These are phyloP conservation scores for Protomyces inouyei DNA, from an alignment of 1,139 yeast genomes.

Conservation along the genomic window DNA sequence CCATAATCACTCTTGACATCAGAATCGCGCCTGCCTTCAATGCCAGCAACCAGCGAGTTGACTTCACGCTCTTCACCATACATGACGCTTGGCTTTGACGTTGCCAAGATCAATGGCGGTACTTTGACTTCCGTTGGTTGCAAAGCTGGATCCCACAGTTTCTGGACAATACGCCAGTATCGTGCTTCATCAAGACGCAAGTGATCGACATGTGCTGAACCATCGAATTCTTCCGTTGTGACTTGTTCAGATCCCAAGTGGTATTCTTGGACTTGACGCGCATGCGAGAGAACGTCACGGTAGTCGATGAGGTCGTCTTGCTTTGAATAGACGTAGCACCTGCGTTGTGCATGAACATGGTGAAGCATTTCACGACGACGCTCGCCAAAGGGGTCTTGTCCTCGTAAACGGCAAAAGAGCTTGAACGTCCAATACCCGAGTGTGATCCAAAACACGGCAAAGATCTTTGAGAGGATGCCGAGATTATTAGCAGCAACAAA, in stretches of 20 bases:
- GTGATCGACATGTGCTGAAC: conserved; percentile 21
- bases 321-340: conserved; percentile 15
- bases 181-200: conserved; percentile 14
- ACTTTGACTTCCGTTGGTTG: not conserved
- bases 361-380: conserved; percentile 23
- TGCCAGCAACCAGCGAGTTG: not conserved
- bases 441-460: conserved; percentile 8
- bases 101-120: not conserved
- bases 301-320: conserved; percentile 18
- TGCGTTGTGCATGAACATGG: conserved; percentile 6
- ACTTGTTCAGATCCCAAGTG: conserved; percentile 14
- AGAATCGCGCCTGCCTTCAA: not conserved
- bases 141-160: conserved; percentile 16
- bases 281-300: conserved; percentile 16
- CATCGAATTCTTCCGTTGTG: conserved; percentile 14
- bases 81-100: not conserved
- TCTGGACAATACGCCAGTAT: conserved; percentile 17
- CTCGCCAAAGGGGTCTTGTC: conserved; percentile 24
- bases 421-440: conserved; percentile 18
- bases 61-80: not conserved
- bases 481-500: conserved; percentile 17
- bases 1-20: not conserved
- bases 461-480: conserved; percentile 2
- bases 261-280: conserved; percentile 9
- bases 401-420: conserved; percentile 14